Evolutionary conservation across 352 stramenopile species (phyloP).

Genomic region (Sclerospora graminicola): DNA sequence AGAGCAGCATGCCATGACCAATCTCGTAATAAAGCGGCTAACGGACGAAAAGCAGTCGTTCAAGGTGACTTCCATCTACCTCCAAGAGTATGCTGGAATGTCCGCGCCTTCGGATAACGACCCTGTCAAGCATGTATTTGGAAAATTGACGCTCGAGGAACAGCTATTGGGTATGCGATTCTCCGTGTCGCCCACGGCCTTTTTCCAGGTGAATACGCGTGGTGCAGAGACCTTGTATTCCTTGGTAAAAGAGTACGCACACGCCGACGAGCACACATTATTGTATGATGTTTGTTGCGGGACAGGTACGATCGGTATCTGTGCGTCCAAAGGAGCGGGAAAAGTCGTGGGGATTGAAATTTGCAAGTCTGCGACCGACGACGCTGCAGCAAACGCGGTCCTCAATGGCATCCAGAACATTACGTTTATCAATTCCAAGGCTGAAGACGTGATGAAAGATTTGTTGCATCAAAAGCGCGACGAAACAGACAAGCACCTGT

Average conservation of each 20-base stretch:
- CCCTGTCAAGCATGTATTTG: slow-evolving; percentile 72
- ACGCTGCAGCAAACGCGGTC: slow-evolving; percentile 79
- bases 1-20: slow-evolving; percentile 28
- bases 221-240: slow-evolving; percentile 93
- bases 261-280: slow-evolving; percentile 66
- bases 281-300: slow-evolving; percentile 98
- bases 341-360: slow-evolving; percentile 86
- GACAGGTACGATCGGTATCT: slow-evolving; percentile 97
- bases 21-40: slow-evolving; percentile 34
- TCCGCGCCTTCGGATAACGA: slow-evolving; percentile 84
- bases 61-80: slow-evolving; percentile 83
- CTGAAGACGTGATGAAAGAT: slow-evolving; percentile 86
- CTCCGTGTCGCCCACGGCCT: slow-evolving; percentile 85
- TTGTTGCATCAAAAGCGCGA: slow-evolving; percentile 53
- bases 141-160: slow-evolving; percentile 69
- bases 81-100: slow-evolving; percentile 89
- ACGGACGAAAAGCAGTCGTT: slow-evolving; percentile 29
- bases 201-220: slow-evolving; percentile 95
- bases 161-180: slow-evolving; percentile 84
- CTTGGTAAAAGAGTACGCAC: slow-evolving; percentile 87
- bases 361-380: slow-evolving; percentile 84
- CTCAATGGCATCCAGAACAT: slow-evolving; percentile 83
- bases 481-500: slow-evolving; percentile 41
- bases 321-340: slow-evolving; percentile 66
- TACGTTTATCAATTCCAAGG: slow-evolving; percentile 87